These are phyloP conservation scores for Chrysanthemum makinoi DNA, from an alignment of 129 eudicot species.

Conservation along the genomic window DNA sequence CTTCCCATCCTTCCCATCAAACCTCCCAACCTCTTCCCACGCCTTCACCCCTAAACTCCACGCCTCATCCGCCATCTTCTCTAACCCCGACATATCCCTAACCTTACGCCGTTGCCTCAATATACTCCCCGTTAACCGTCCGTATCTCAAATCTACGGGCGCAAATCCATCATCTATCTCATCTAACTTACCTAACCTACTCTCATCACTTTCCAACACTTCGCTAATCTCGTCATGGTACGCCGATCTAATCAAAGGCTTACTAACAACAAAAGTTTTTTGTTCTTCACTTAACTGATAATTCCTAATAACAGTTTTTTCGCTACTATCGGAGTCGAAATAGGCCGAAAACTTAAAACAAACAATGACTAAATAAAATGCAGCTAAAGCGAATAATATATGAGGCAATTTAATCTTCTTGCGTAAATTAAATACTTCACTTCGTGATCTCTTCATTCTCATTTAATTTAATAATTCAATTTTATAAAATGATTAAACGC, in stretches of 20 bases:
- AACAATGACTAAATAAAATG: slow-evolving; percentile 65
- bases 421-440: slow-evolving; percentile 54
- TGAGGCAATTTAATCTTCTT: slow-evolving; percentile 61
- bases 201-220: neutral
- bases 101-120: slow-evolving; percentile 52
- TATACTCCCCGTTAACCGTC: slow-evolving; percentile 58
- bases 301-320: slow-evolving; percentile 16
- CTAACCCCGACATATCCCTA: slow-evolving; percentile 53
- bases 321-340: slow-evolving; percentile 40
- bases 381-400: slow-evolving; percentile 59
- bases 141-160: slow-evolving; percentile 53
- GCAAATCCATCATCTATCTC: slow-evolving; percentile 28
- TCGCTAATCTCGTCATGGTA: slow-evolving; percentile 22
- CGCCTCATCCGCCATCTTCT: slow-evolving; percentile 93
- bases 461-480: too few relatives aligned
- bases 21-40: slow-evolving; percentile 68
- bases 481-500: slow-evolving; percentile 4
- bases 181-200: neutral
- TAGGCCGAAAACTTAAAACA: slow-evolving; percentile 66
- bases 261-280: slow-evolving; percentile 2
- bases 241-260: slow-evolving; percentile 37
- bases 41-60: slow-evolving; percentile 80
- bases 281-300: slow-evolving; percentile 32
- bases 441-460: slow-evolving; percentile 80
- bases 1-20: slow-evolving; percentile 35